These are phyloP conservation scores for Rhizomucor miehei DNA, from an alignment of 371 early-diverging fungal genomes.

Conservation along the genomic window DNA sequence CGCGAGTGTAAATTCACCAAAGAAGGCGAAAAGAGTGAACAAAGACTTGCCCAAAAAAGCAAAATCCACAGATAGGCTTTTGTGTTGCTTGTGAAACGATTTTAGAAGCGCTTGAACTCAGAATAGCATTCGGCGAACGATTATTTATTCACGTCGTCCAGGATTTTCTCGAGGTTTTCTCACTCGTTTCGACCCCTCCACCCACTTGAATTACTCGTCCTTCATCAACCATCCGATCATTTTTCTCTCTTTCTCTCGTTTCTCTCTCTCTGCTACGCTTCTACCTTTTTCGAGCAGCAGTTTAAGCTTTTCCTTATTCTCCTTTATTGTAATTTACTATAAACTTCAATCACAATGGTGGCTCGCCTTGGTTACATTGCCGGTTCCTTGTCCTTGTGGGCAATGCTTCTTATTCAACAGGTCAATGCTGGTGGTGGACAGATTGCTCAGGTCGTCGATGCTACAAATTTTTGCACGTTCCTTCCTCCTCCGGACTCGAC, in stretches of 20 bases:
- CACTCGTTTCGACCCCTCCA: neutral
- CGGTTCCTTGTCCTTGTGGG: conserved; percentile 5
- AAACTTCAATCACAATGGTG: neutral
- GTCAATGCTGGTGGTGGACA: conserved; percentile 21
- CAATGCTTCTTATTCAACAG: neutral
- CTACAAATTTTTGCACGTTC: conserved; percentile 48
- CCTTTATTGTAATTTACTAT: neutral
- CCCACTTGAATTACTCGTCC: neutral
- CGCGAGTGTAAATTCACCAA: too few relatives aligned
- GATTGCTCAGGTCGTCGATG: conserved; percentile 39
- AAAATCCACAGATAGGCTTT: too few relatives aligned
- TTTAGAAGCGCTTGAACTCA: too few relatives aligned
- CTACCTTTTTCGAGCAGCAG: too few relatives aligned
- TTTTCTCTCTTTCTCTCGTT: conserved; percentile 3
- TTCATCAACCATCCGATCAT: neutral
- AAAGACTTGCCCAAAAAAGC: too few relatives aligned
- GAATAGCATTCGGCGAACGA: too few relatives aligned
- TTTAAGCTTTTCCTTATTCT: too few relatives aligned
- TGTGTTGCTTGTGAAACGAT: too few relatives aligned
- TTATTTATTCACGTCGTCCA: too few relatives aligned
- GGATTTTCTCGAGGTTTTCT: neutral
- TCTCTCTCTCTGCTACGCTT: conserved; percentile 1
- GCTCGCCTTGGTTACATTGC: conserved; percentile 4
- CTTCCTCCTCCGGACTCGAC: conserved; percentile 44
- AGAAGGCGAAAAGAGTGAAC: too few relatives aligned